A percentile compares a stretch with the other conserved stretches of the same genome.
phyloP scores from a whole-genome alignment of 1,284 basidiomycete genomes.

The Pulveroboletus sp. region DNA sequence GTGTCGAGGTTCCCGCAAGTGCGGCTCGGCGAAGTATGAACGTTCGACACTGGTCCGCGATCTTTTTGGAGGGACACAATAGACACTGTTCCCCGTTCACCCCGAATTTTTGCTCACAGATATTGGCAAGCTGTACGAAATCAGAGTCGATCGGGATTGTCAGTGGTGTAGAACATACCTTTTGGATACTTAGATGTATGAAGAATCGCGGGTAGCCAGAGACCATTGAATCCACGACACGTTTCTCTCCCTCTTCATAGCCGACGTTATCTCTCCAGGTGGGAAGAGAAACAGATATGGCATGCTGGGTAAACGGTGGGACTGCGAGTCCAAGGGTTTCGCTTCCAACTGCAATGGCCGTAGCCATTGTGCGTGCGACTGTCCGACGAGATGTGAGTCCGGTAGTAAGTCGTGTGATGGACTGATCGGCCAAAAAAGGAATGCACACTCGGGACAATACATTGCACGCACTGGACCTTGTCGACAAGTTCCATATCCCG shows the following conservation, averaged over 20 bases:
- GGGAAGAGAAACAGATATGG: constrained; percentile 96
- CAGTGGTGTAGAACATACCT: constrained; percentile 53
- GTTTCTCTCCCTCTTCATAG: constrained; percentile 91
- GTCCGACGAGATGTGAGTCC: background rate
- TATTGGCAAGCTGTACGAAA: constrained; percentile 62
- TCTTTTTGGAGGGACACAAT: constrained; percentile 72
- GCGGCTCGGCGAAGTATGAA: constrained; percentile 67
- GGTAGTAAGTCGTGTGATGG: background rate
- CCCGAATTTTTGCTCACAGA: constrained; percentile 81
- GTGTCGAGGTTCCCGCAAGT: constrained; percentile 43
- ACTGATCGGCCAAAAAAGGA: background rate
- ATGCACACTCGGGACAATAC: background rate
- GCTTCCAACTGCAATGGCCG: constrained; percentile 8
- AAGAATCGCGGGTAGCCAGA: constrained; percentile 98
- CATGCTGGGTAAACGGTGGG: constrained; percentile 78
- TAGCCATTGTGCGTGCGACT: constrained; percentile 17
- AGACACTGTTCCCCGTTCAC: constrained; percentile 70
- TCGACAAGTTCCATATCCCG: background rate
- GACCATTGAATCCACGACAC: constrained; percentile 82
- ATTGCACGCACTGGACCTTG: no score
- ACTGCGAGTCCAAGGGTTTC: constrained; percentile 54
- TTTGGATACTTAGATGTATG: constrained; percentile 85
- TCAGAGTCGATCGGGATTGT: constrained; percentile 1
- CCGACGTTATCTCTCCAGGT: constrained; percentile 92
- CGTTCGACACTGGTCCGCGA: constrained; percentile 73